These are phyloP conservation scores for Microglena sp. DNA, from an alignment of 139 green algal genomes.

Conservation along the genomic window DNA sequence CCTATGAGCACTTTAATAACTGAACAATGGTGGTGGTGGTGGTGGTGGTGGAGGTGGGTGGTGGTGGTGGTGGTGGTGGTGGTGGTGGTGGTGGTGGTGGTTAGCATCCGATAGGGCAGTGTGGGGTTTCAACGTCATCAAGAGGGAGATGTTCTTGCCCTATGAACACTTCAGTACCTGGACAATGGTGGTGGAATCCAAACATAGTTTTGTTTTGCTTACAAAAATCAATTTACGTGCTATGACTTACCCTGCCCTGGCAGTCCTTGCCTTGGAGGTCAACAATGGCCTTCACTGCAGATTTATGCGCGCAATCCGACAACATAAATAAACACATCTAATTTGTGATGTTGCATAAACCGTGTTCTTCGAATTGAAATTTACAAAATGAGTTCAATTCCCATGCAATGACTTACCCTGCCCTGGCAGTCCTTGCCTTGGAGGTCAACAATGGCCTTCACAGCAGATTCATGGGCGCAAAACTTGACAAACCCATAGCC, in stretches of 20 bases:
- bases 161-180: conserved; percentile 14
- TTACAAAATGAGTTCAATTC: too few species aligned
- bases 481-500: conserved; percentile 60
- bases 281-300: not conserved
- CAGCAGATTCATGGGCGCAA: conserved; percentile 39
- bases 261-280: not conserved
- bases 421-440: conserved; percentile 8
- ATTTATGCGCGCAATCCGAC: not conserved
- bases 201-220: too few species aligned
- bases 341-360: too few species aligned
- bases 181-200: not conserved
- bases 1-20: too few species aligned
- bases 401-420: conserved; percentile 16
- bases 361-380: too few species aligned
- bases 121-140: too few species aligned
- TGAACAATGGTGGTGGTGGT: too few species aligned
- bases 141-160: conserved; percentile 10
- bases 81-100: too few species aligned
- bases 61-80: too few species aligned
- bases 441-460: conserved; percentile 42
- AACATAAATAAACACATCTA: not conserved
- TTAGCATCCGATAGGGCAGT: too few species aligned
- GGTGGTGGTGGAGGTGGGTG: too few species aligned
- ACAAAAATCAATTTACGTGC: too few species aligned
- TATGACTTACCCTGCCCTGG: not conserved